These are phyloP conservation scores for Ceratocystiopsis minuta DNA, from an alignment of 2,329 filamentous ascomycete genomes.

Conservation along the genomic window DNA sequence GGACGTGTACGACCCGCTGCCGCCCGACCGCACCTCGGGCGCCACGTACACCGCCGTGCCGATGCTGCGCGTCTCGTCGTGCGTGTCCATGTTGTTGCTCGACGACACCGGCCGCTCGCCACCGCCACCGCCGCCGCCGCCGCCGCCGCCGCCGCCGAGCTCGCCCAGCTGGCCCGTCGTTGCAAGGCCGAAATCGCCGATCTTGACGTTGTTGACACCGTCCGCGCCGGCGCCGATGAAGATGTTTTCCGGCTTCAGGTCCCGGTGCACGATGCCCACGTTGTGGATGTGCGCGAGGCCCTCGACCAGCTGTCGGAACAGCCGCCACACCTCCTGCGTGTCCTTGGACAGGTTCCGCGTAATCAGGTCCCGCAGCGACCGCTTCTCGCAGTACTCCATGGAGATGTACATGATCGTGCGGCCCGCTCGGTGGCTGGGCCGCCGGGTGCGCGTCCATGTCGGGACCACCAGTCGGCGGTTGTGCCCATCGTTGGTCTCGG, in stretches of 20 bases:
- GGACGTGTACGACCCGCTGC: constrained; percentile 63
- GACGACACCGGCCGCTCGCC: constrained; percentile 4
- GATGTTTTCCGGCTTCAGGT: constrained; percentile 92
- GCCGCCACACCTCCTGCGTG: constrained; percentile 64
- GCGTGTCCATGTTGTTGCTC: constrained; percentile 25
- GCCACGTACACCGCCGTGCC: constrained; percentile 83
- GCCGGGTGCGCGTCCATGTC: constrained; percentile 9
- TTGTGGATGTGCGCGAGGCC: constrained; percentile 80
- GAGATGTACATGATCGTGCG: constrained; percentile 82
- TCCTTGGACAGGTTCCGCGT: constrained; percentile 56
- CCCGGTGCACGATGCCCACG: constrained; percentile 82
- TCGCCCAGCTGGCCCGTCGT: constrained; percentile 52
- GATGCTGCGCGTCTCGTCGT: constrained; percentile 53
- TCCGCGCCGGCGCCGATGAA: constrained; percentile 61
- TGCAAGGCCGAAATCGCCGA: constrained; percentile 89
- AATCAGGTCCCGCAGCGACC: constrained; percentile 81
- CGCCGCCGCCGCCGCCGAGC: too few species aligned
- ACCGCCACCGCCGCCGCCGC: too few species aligned
- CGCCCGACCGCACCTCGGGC: constrained; percentile 67
- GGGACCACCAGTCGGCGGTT: neutral
- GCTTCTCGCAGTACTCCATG: constrained; percentile 96
- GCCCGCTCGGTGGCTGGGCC: constrained; percentile 30
- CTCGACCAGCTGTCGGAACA: constrained; percentile 82
- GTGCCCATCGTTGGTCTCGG: constrained; percentile 6
- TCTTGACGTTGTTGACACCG: constrained; percentile 73